These are phyloP conservation scores for Rhizopus microsporus DNA, from an alignment of 371 early-diverging fungal genomes.

Conservation along the genomic window DNA sequence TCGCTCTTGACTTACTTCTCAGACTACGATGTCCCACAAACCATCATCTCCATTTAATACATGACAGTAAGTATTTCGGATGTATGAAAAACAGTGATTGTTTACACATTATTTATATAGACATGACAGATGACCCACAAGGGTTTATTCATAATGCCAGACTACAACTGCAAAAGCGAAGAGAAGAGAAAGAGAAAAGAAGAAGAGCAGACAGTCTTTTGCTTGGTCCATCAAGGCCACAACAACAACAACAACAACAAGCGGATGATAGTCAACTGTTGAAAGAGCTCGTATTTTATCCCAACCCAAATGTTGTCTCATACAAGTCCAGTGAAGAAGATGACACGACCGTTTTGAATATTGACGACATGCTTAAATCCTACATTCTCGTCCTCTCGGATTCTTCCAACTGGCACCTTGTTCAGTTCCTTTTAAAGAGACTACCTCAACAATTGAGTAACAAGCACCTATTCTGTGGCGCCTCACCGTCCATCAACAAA, in stretches of 20 bases:
- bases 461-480: constrained; percentile 71
- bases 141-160: constrained; percentile 21
- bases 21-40: constrained; percentile 61
- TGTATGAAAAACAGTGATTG: not conserved
- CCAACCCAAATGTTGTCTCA: constrained; percentile 50
- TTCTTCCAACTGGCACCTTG: constrained; percentile 70
- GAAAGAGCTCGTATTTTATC: constrained; percentile 16
- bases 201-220: constrained; percentile 13
- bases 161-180: constrained; percentile 10
- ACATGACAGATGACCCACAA: constrained; percentile 16
- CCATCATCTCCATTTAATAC: constrained; percentile 52
- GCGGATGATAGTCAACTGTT: not conserved
- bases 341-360: constrained; percentile 21
- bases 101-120: not conserved
- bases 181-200: constrained; percentile 13
- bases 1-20: constrained; percentile 56
- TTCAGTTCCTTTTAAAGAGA: constrained; percentile 61
- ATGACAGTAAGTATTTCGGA: constrained; percentile 34
- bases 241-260: constrained; percentile 1
- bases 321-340: constrained; percentile 35
- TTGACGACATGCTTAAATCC: constrained; percentile 48
- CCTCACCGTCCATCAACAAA: constrained; percentile 50
- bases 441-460: constrained; percentile 71
- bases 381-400: constrained; percentile 59
- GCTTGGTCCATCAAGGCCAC: constrained; percentile 12